Base-by-base conservation (phyloP, 306 rosid genomes). In the Hippophae tibetana region DNA sequence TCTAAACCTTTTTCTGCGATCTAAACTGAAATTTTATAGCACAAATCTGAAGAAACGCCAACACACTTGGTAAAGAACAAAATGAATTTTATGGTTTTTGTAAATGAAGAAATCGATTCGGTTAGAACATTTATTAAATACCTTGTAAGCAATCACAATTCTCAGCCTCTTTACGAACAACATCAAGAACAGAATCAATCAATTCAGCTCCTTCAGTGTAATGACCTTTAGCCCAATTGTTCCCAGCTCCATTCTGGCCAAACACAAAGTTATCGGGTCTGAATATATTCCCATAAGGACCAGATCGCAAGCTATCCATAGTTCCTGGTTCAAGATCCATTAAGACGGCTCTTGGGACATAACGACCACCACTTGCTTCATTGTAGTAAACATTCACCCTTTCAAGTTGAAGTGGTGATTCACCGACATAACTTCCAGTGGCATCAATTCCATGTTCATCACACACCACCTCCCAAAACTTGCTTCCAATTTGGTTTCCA, bases 321-420 rank as follows among this genome's bases (percentile, higher is more conserved):
- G 96, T 89, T 5, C 96, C 96, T 3, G 96, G 96, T 64, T 89
- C 96, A 47, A 89, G 96, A 71, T 89, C 96, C 86, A 89, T 64
- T 5, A 89, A 55, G 68, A 89, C 94, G 44, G 96, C 96, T 70
- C 96, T 69, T 3, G 96, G 96, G 47, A 89, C 96, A 54, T 89
- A 81, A 5, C 96, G 62, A 42, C 96, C 90, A 0, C 96, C 96
- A 47, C 74, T 89, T 26, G 94, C 96, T 70, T 89, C 96, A 57
- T 89, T 89, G 77, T 79, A 89, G 71, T 89, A 89, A 3, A 89
- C 96, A 27, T 83, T 85, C 54, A 89, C 90, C 58, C 96, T 83
- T 80, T 89, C 96, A 54, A 89, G 78, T 60, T 89, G 96, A 79
- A 83, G 72, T 47, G 57, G 79, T 2, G 86, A 81, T 31, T 72